Base-by-base conservation (phyloP, 805 yeast species). In the Danielia oregonensis region DNA sequence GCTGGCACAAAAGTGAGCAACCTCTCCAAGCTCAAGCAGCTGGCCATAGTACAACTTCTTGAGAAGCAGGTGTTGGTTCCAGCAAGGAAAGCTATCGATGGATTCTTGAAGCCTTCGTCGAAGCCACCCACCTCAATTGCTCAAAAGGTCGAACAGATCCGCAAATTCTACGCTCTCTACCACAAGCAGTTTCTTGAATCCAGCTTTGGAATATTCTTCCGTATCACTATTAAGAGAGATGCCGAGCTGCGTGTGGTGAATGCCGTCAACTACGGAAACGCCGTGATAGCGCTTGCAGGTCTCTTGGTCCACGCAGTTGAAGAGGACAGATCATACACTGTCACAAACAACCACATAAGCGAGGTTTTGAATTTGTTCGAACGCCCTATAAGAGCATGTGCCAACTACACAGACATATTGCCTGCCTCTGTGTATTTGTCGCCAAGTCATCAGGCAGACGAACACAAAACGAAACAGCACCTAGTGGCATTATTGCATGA, bases 331-430 rank as follows among this genome's bases (percentile, higher is more conserved):
- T 71, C 63, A 34, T 71, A 75, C 17, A 61, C 71, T 5, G 74
- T 81, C 2, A 69, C 70, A 3, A 69, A 72, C 7, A 65, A 76
- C 11, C 61, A 63, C 14, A 68, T 84, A 12, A 70, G 82, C 6
- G 82, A 81, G 27, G 72, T 76, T 2, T 58, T 84, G 36, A 76
- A 76, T 24, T 55, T 76, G 9, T 59, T 83, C 25, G 86, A 83
- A 35, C 68, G 68, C 36, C 76, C 86, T 2, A 76, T 82, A 26
- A 48, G 70, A 26, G 61, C 68, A 5, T 49, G 61, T 24, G 49
- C 54, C 17, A 60, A 61, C 36, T 68, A 66, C 44, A 58, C 60
- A 10, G 69, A 66, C 31, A 42, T 38, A 13, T 38, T 47, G 57
- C 79, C 54, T 43, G 79, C 42, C 44, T 78, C 56, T 65, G 79